Evolutionary conservation across 1,284 basidiomycete species (phyloP), one percentile per base, ranked within the genome.

Genomic region (Ganoderma lingzhi): DNA sequence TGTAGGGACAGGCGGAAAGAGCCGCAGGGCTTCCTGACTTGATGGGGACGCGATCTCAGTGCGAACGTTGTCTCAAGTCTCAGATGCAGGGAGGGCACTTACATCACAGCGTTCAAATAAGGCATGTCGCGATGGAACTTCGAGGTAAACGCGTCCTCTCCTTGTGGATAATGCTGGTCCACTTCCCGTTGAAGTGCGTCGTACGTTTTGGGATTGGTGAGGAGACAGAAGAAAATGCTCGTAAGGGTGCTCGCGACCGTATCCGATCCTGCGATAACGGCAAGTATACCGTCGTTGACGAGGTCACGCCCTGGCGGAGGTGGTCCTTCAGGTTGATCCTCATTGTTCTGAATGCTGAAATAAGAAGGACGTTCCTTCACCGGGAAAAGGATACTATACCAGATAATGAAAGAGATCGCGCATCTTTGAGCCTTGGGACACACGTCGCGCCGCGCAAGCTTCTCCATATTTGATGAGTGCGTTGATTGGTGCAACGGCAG

Each of bases 21-120:
- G 78, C 58, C 90, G 82, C 62, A 91, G 75, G 0, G 84, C 77
- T 76, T 92, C 90, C 55, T 90, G 88, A 67, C 90, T 91, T 28
- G 23, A 28, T 53, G 23, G 28, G 53, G 32, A 56, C 14, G 0
- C 75, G 23, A 73, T 42, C 35, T 35, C 4, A 58, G 55, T 17
- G 10, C 14, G 65, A 63, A 17, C n/a, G 2, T 42, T 28, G 3
- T 62, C 55, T 62, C 55, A 23, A 12, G 8, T 39, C 32, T 23
- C 9, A 14, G 12, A 41, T 12, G 39, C 0, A 30, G 2, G 30
- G 14, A 39, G n/a, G 48, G 48, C 1, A 76, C 78, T 67, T 64
- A 81, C 79, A 80, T 77, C 39, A 75, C 72, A 64, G 80, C 80
- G 62, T 78, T 78, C 10, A 82, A 68, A 67, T 76, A 82, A 9